phyloP scores from a whole-genome alignment of 169 alveolate genomes.

The Toxoplasma gondii region DNA sequence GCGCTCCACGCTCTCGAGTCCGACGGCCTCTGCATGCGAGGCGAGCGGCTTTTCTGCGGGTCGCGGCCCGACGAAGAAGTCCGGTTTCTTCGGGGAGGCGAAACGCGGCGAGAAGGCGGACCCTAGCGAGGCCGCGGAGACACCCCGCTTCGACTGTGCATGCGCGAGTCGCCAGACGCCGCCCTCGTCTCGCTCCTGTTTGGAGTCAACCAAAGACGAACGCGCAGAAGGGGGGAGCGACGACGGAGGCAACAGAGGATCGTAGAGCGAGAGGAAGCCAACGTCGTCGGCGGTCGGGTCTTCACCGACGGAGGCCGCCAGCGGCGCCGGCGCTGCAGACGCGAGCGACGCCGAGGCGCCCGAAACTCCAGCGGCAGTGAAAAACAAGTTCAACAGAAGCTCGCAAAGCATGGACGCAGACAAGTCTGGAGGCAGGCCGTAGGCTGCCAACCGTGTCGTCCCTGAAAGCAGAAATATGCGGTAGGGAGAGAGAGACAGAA shows the following conservation, averaged over 20 bases:
- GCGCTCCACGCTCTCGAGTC: not conserved
- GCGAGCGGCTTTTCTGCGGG: not conserved
- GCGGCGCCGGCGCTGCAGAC: not conserved
- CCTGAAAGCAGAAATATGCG: not conserved
- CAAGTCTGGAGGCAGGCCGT: not conserved
- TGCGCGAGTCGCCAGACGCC: too few relatives aligned
- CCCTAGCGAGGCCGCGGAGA: not conserved
- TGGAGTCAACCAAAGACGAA: too few relatives aligned
- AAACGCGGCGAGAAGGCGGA: not conserved
- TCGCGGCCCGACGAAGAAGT: not conserved
- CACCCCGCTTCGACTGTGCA: not conserved
- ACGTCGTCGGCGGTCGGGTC: not conserved
- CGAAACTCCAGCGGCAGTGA: not conserved
- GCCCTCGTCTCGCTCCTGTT: too few relatives aligned
- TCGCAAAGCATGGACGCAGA: not conserved
- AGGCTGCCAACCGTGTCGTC: not conserved
- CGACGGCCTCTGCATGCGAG: not conserved
- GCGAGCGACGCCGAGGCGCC: not conserved
- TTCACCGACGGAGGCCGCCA: not conserved
- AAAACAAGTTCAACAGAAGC: not conserved
- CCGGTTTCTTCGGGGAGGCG: not conserved
- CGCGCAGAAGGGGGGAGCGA: not conserved
- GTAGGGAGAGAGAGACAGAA: not conserved
- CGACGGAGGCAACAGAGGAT: slow-evolving; percentile 11
- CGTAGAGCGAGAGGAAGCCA: not conserved